These are phyloP conservation scores for Trichosporon sp. DNA, from an alignment of 1,284 basidiomycete species.

Conservation along the genomic window DNA sequence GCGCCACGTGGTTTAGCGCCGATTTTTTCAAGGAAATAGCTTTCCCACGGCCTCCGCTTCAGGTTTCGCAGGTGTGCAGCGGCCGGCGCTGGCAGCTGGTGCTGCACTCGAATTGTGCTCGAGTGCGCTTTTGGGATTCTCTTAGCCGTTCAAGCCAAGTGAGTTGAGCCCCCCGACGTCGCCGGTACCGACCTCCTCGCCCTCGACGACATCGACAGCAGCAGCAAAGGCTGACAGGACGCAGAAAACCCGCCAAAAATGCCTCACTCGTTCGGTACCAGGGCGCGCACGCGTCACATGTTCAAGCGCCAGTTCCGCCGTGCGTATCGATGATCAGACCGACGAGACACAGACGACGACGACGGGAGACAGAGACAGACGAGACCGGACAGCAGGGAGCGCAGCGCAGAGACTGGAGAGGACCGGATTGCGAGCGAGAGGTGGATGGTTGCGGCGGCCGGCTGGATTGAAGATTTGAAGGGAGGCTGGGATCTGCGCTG, in stretches of 20 bases:
- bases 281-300: slow-evolving; percentile 99
- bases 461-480: background rate
- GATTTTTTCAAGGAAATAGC: background rate
- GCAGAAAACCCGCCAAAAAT: slow-evolving; percentile 63
- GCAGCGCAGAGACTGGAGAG: background rate
- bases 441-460: background rate
- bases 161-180: slow-evolving; percentile 24
- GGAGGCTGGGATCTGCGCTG: background rate
- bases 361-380: background rate
- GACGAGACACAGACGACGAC: background rate
- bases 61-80: background rate
- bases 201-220: slow-evolving; percentile 6
- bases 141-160: slow-evolving; percentile 7
- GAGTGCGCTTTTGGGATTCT: background rate
- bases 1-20: background rate
- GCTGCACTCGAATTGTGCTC: background rate
- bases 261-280: slow-evolving; percentile 99
- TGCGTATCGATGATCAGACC: slow-evolving; percentile 49
- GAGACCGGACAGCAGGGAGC: background rate
- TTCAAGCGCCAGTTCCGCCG: slow-evolving; percentile 97
- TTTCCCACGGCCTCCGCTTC: background rate
- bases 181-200: slow-evolving; percentile 22
- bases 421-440: background rate
- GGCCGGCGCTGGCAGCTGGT: background rate
- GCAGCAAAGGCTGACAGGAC: background rate